A percentile compares a stretch with the other conserved stretches of the same genome.
These are phyloP conservation scores for Paecilomyces dactylethromorphus DNA, from an alignment of 2,329 filamentous ascomycete species.

Conservation along the genomic window DNA sequence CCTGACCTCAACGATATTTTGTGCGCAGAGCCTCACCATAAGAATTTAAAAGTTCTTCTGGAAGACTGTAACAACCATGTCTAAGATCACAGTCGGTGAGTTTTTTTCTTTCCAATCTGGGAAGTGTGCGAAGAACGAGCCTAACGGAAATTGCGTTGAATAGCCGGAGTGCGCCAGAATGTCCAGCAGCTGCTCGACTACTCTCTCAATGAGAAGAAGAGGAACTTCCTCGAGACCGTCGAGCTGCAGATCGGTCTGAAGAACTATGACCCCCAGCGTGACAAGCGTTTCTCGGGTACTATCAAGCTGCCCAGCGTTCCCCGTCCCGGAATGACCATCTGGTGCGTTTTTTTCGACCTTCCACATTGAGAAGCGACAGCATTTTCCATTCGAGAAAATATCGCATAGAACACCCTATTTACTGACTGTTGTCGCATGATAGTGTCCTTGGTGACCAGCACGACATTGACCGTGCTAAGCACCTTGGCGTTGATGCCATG, in stretches of 20 bases:
- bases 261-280: slow-evolving; percentile 99
- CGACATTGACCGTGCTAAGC: slow-evolving; percentile 99
- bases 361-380: slow-evolving; percentile 1
- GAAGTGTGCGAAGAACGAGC: not conserved
- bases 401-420: not conserved
- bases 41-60: slow-evolving; percentile 64
- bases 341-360: slow-evolving; percentile 41
- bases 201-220: slow-evolving; percentile 92
- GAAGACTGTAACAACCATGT: slow-evolving; percentile 69
- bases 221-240: slow-evolving; percentile 94
- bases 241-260: slow-evolving; percentile 81
- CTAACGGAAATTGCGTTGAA: slow-evolving; percentile 14
- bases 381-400: not conserved
- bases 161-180: slow-evolving; percentile 91
- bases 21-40: slow-evolving; percentile 63
- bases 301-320: slow-evolving; percentile 90
- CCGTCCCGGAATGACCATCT: slow-evolving; percentile 85
- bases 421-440: slow-evolving; percentile 8
- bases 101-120: slow-evolving; percentile 5
- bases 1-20: slow-evolving; percentile 22
- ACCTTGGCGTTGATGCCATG: slow-evolving; percentile 98
- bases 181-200: slow-evolving; percentile 92
- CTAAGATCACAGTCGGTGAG: slow-evolving; percentile 53
- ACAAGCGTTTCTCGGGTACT: slow-evolving; percentile 99
- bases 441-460: slow-evolving; percentile 88